Evolutionary conservation across 2,329 filamentous ascomycete genomes (phyloP).

Genomic region (Hortaea sp.): DNA sequence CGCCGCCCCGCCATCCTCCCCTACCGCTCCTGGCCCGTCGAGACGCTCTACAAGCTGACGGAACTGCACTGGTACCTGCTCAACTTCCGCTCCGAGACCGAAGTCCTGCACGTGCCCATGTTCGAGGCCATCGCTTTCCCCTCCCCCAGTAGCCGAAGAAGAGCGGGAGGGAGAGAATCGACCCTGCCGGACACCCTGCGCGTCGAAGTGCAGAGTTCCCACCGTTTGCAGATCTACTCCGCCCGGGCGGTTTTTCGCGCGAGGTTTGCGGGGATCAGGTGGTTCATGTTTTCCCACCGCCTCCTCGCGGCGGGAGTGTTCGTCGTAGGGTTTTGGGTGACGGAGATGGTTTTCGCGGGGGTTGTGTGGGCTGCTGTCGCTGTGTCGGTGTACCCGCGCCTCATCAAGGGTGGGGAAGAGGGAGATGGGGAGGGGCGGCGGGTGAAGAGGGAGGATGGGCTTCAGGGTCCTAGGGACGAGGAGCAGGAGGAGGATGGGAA

Average conservation of each 20-base stretch:
- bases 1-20: conserved; percentile 69
- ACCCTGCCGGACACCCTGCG: conserved; percentile 45
- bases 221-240: conserved; percentile 64
- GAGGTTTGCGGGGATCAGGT: conserved; percentile 62
- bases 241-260: conserved; percentile 61
- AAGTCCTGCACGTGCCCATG: conserved; percentile 56
- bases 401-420: background rate
- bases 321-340: conserved; percentile 63
- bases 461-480: conserved; percentile 12
- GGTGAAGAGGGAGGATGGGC: conserved; percentile 9
- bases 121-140: conserved; percentile 63
- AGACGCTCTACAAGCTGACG: conserved; percentile 49
- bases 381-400: conserved; percentile 21
- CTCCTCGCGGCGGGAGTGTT: conserved; percentile 59
- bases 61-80: conserved; percentile 62
- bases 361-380: conserved; percentile 53
- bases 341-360: conserved; percentile 58
- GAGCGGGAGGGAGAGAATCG: too few relatives aligned
- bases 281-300: conserved; percentile 79
- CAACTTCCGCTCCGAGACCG: conserved; percentile 53
- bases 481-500: conserved; percentile 15
- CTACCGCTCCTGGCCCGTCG: conserved; percentile 63
- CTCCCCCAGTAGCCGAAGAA: conserved; percentile 31
- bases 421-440: background rate
- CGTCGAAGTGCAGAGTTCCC: conserved; percentile 61